Base-by-base conservation (phyloP, 306 rosid genomes). In the Lupinus albus region DNA sequence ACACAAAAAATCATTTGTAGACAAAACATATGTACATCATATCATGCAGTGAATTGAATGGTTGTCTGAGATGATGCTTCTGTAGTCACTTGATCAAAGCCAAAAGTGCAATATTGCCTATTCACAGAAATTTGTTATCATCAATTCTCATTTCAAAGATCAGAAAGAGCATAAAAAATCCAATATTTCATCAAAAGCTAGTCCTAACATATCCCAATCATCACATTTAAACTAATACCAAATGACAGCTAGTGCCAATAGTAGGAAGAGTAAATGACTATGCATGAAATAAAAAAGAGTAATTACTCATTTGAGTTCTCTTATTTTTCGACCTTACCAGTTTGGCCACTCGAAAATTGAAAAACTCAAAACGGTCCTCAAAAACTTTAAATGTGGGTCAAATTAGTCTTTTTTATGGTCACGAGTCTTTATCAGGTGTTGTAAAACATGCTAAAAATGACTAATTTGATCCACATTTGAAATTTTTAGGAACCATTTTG, bases 101-200 rank as follows among this genome's bases (percentile, higher is more conserved):
- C 99, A 94, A 64, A 85, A 88, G 79, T 88, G 78, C 67, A 86
- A 78, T 97, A 94, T 84, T 79, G 97, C 99, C 97, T 94, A 95
- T 74, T 59, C 84, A 82, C 39, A 61, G 50, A 76, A 78, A 66
- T 30, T 52, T 49, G 5, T 11, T 5, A 18, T 55, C 42, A 67
- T 69, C 69, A 70, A 30, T 28, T 47, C 8, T 53, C 25, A 17
- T 25, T 45, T 47, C 28, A 17, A 56, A 53, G 20, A 52, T 11
- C 15, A 79, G 44, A 56, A 49, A 16, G 7, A 54, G 46, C 39
- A 69, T 53, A 45, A 57, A 74, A 8, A 51, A 51, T 58, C 11
- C 32, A 57, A 47, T 41, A 52, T 30, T 61, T 42, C 58, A 80
- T 28, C 45, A 72, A 73, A 48, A 50, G 58, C 2, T 7, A 51